Conservation (phyloP, 2,329 filamentous ascomycete species). For the Botrytis fragariae region DNA sequence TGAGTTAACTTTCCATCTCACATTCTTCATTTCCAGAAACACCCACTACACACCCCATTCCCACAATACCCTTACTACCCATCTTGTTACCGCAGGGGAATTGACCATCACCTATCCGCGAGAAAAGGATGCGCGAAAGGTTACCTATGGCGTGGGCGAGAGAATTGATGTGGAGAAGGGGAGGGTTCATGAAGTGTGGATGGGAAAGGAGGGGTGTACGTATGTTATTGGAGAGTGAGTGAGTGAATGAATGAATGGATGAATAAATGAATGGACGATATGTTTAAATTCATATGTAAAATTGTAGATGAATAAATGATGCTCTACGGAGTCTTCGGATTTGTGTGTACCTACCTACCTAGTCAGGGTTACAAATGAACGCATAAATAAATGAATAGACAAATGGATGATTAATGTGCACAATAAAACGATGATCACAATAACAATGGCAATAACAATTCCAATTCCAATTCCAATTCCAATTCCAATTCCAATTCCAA, state of each 20-base stretch:
- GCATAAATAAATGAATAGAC: neutral
- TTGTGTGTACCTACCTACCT: too few species aligned
- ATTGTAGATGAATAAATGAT: neutral
- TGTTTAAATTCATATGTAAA: neutral
- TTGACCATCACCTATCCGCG: conserved; percentile 66
- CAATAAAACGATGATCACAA: neutral
- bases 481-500: too few species aligned
- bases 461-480: too few species aligned
- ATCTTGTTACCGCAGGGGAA: conserved; percentile 63
- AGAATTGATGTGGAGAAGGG: conserved; percentile 65
- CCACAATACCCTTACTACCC: conserved; percentile 63
- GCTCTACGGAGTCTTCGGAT: too few species aligned
- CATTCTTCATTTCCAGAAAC: conserved; percentile 48
- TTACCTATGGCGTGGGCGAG: conserved; percentile 58
- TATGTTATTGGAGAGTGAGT: conserved; percentile 61
- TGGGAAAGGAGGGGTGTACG: conserved; percentile 63
- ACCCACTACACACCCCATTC: conserved; percentile 66
- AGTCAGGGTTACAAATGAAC: too few species aligned
- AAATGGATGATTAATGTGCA: neutral
- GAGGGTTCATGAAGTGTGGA: conserved; percentile 66
- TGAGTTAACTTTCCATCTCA: conserved; percentile 9
- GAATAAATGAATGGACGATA: too few species aligned
- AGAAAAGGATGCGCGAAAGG: conserved; percentile 53
- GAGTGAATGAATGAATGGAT: neutral
- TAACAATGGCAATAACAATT: neutral